Evolutionary conservation across 352 stramenopile species (phyloP).

Genomic region (Blastocystis sp.): DNA sequence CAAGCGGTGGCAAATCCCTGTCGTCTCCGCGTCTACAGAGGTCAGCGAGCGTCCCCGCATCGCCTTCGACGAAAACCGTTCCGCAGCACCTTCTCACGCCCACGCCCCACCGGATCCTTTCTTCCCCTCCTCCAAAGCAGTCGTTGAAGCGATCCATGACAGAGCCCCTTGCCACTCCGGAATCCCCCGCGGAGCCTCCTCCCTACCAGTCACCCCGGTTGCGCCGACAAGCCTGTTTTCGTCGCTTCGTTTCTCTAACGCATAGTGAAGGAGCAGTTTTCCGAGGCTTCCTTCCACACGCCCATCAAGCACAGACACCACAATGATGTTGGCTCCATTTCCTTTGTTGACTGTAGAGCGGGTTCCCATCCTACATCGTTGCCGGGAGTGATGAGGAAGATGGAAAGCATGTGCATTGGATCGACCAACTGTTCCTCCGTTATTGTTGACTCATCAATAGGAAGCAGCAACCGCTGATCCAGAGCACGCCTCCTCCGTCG

Average conservation of each 20-base stretch:
- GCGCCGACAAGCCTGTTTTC: not conserved
- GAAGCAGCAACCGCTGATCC: conserved; percentile 23
- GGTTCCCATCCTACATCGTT: not conserved
- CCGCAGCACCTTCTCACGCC: conserved; percentile 34
- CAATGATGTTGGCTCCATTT: not conserved
- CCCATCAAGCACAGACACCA: not conserved
- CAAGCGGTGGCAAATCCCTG: not conserved
- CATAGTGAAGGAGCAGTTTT: not conserved
- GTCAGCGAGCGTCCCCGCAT: too few species aligned
- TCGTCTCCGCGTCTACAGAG: not conserved
- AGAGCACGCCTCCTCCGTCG: conserved; percentile 35
- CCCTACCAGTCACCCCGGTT: not conserved
- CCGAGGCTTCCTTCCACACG: conserved; percentile 29
- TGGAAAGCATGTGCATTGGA: conserved; percentile 39
- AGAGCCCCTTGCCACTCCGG: too few species aligned
- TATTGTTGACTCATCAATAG: not conserved
- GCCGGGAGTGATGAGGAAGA: not conserved
- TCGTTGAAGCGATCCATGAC: too few species aligned
- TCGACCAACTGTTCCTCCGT: conserved; percentile 20
- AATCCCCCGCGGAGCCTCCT: not conserved
- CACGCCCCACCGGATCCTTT: conserved; percentile 4
- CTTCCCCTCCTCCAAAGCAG: not conserved
- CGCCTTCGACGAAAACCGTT: conserved; percentile 5
- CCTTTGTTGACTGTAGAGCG: not conserved
- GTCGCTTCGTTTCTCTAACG: not conserved